A percentile compares a stretch with the other conserved stretches of the same genome.
Conservation (phyloP, 345 rosid species). For the Mangifera indica region DNA sequence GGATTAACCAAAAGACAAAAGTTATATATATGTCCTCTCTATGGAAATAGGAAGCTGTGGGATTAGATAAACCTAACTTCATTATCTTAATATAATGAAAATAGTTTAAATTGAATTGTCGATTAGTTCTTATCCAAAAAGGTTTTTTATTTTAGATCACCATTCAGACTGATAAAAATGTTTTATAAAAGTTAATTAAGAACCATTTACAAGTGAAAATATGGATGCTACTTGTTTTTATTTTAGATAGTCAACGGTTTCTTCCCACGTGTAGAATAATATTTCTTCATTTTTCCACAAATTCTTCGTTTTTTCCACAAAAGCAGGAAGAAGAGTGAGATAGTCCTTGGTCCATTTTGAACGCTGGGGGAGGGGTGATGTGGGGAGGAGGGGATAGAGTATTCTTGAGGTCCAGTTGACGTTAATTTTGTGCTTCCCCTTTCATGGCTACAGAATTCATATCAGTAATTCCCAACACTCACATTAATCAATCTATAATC, state of each 20-base stretch:
- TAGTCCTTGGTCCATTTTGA: not conserved
- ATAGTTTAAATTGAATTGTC: not conserved
- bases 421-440: too few relatives aligned
- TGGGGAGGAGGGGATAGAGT: too few relatives aligned
- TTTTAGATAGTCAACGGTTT: not conserved
- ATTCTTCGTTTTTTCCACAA: too few relatives aligned
- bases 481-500: not conserved
- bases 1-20: constrained; percentile 6
- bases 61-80: constrained; percentile 1
- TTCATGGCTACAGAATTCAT: not conserved
- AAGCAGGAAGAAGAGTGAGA: not conserved
- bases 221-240: not conserved
- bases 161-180: not conserved
- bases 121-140: not conserved
- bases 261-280: not conserved
- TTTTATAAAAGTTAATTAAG: not conserved
- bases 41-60: not conserved
- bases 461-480: not conserved
- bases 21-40: not conserved
- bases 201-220: not conserved
- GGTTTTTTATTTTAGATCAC: not conserved
- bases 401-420: too few relatives aligned
- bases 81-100: not conserved
- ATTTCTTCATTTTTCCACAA: not conserved
- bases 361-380: too few relatives aligned